Evolutionary conservation across 108 stramenopile species (phyloP).

Genomic region (Schizochytrium sp.): DNA sequence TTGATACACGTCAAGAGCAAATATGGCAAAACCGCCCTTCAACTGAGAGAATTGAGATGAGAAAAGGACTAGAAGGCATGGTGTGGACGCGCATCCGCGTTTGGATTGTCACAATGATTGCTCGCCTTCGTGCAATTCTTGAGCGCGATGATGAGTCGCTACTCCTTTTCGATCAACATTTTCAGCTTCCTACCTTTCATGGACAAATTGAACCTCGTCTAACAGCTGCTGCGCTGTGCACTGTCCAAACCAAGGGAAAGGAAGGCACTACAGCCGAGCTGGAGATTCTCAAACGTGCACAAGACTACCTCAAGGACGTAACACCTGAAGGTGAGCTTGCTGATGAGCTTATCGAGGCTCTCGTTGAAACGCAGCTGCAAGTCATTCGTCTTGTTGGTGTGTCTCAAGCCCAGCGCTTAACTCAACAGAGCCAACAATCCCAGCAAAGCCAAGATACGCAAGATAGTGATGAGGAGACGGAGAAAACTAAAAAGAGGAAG

Average conservation of each 20-base stretch:
- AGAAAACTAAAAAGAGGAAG: not conserved
- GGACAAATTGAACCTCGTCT: not conserved
- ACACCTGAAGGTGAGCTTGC: not conserved
- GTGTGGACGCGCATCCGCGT: not conserved
- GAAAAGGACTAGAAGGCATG: not conserved
- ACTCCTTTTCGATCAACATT: not conserved
- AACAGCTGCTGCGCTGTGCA: not conserved
- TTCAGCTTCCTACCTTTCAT: not conserved
- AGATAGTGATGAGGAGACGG: not conserved
- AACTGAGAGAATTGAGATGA: not conserved
- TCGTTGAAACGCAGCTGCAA: conserved; percentile 21
- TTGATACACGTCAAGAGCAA: not conserved
- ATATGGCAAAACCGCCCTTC: not conserved
- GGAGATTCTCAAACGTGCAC: not conserved
- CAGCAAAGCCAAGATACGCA: not conserved
- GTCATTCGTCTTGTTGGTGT: conserved; percentile 33
- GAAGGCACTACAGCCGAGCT: not conserved
- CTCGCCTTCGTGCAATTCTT: not conserved
- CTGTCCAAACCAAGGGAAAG: not conserved
- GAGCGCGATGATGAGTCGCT: not conserved
- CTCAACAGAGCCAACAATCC: conserved; percentile 3
- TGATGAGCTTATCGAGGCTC: not conserved
- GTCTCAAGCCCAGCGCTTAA: conserved; percentile 3
- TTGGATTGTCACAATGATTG: not conserved
- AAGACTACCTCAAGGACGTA: not conserved